Conservation (phyloP, 2,329 filamentous ascomycete genomes). For the Fusarium kyushuense region DNA sequence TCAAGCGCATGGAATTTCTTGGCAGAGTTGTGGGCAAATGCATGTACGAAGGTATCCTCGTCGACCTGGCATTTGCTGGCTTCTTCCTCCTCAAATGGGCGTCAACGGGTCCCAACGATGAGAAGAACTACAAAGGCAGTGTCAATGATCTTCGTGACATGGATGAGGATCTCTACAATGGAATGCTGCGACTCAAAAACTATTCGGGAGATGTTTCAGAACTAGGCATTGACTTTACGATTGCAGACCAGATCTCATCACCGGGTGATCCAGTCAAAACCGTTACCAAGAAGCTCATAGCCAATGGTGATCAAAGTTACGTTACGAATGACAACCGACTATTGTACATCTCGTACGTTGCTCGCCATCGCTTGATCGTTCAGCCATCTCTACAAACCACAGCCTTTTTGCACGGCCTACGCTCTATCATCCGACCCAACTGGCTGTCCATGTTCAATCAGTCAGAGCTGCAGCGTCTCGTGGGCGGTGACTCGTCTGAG, state of each 20-base stretch:
- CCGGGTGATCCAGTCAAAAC: conserved; percentile 65
- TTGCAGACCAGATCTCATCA: conserved; percentile 75
- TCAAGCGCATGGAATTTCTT: conserved; percentile 88
- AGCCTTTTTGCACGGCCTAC: conserved; percentile 88
- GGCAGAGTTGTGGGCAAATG: conserved; percentile 96
- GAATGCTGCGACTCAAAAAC: conserved; percentile 85
- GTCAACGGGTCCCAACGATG: conserved; percentile 72
- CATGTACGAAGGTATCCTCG: conserved; percentile 94
- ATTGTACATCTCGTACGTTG: conserved; percentile 94
- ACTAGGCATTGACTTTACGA: conserved; percentile 87
- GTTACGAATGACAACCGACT: conserved; percentile 94
- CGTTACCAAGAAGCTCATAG: conserved; percentile 79
- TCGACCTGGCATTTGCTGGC: conserved; percentile 91
- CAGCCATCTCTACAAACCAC: conserved; percentile 86
- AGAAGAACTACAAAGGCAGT: conserved; percentile 86
- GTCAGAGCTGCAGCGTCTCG: conserved; percentile 89
- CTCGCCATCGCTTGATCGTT: conserved; percentile 83
- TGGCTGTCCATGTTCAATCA: conserved; percentile 99
- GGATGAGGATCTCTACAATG: conserved; percentile 90
- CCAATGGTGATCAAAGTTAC: conserved; percentile 77
- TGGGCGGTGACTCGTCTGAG: conserved; percentile 86
- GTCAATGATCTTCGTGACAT: conserved; percentile 94
- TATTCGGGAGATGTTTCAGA: conserved; percentile 78
- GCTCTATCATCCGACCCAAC: conserved; percentile 86
- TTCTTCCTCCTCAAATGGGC: conserved; percentile 99